Evolutionary conservation across 1,139 yeast genomes (phyloP), one percentile per base, ranked within the genome.

Genomic region (Saccharomyces hybrid): DNA sequence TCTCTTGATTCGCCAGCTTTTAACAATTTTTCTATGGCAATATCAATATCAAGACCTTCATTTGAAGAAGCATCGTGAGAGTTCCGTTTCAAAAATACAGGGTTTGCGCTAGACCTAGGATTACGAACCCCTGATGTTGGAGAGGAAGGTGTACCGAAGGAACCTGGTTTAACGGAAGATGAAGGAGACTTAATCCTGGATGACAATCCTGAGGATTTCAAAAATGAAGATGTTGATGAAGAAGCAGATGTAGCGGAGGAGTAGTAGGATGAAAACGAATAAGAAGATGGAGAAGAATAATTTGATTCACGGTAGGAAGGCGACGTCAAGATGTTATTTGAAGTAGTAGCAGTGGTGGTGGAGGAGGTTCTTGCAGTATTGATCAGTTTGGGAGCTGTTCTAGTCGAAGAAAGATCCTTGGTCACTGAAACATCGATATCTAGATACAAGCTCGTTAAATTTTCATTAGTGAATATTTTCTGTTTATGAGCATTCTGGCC

Each of bases 291-390:
- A n/a, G 58, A 57, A 11, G 63, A 57, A n/a, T 70, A 62, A 3
- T 73, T 64, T 27, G 72, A 66, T 46, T 79, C 75, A 47, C 80
- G 76, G 26, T 84, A 79, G 47, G 95, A 86, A 67, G 76, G 85
- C 42, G 88, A 26, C 9, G 48, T 46, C 96, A 0, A 75, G 96
- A 54, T 88, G 96, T 72, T 79, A 87, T 7, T 88, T 96, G 72
- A 89, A 32, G 52, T 42, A 6, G 48, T 27, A 19, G 53, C 46
- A 23, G 48, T 44, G 6, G 53, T 31, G 9, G 51, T 46, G 11
- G 51, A 41, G n/a, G 47, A 25, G 14, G 41, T 42, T 13, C 28
- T 50, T 16, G 28, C 38, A 25, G 48, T 46, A 46, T 19, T 32
- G 34, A 32, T 41, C 14, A 27, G 23, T 13, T 47, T 42, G 6